Evolutionary conservation across 805 yeast species (phyloP).

Genomic region (Candida lessepsii): DNA sequence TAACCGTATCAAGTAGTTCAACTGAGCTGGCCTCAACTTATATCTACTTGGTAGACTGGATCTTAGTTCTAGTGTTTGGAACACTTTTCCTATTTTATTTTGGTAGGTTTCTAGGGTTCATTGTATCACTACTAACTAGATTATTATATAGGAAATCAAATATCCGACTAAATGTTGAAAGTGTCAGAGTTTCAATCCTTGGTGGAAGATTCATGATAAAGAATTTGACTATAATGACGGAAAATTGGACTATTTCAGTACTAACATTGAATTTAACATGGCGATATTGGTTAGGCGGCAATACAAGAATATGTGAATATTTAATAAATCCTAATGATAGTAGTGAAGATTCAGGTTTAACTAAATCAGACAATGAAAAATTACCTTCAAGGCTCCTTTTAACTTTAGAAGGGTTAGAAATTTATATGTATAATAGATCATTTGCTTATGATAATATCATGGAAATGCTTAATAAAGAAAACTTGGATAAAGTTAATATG

Average conservation of each 20-base stretch:
- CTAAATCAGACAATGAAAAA: slow-evolving; percentile 36
- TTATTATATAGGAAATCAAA: slow-evolving; percentile 64
- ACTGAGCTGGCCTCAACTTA: slow-evolving; percentile 29
- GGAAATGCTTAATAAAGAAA: slow-evolving; percentile 28
- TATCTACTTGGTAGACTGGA: slow-evolving; percentile 87
- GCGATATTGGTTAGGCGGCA: slow-evolving; percentile 77
- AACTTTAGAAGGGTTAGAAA: slow-evolving; percentile 73
- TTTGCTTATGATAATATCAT: slow-evolving; percentile 69
- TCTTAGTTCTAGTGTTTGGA: slow-evolving; percentile 60
- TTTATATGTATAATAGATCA: slow-evolving; percentile 79
- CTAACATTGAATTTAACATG: slow-evolving; percentile 78
- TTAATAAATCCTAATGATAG: slow-evolving; percentile 15
- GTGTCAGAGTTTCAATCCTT: slow-evolving; percentile 71
- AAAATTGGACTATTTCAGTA: slow-evolving; percentile 68
- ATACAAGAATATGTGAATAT: slow-evolving; percentile 41
- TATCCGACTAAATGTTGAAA: slow-evolving; percentile 63
- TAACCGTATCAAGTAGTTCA: slow-evolving; percentile 24
- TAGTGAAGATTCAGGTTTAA: slow-evolving; percentile 11
- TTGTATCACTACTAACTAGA: slow-evolving; percentile 51
- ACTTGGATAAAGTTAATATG: too few species aligned
- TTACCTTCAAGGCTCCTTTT: slow-evolving; percentile 59
- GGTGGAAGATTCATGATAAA: slow-evolving; percentile 83
- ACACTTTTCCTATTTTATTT: slow-evolving; percentile 72
- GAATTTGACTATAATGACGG: slow-evolving; percentile 70
- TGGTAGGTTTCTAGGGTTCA: slow-evolving; percentile 65